These are phyloP conservation scores for Hypoxylon lienhwacheense DNA, from an alignment of 495 filamentous ascomycete species.

Conservation along the genomic window DNA sequence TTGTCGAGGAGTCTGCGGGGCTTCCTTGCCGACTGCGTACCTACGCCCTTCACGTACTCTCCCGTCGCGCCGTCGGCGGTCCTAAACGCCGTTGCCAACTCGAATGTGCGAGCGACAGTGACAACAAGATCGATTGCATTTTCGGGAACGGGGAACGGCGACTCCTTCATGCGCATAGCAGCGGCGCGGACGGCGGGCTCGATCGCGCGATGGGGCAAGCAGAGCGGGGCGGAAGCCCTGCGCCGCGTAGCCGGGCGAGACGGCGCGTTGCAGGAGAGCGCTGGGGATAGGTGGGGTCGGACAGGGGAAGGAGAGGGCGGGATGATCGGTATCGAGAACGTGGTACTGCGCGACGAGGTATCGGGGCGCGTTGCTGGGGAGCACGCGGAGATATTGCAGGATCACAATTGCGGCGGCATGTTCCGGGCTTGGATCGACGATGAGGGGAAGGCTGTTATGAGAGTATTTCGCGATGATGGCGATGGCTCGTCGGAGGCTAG, in stretches of 20 bases:
- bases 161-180: constrained; percentile 77
- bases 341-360: constrained; percentile 46
- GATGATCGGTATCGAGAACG: constrained; percentile 80
- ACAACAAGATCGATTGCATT: constrained; percentile 64
- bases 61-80: constrained; percentile 22
- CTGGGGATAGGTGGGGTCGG: constrained; percentile 71
- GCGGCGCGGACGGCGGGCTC: constrained; percentile 73
- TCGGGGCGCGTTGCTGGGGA: constrained; percentile 47
- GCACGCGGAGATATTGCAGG: constrained; percentile 59
- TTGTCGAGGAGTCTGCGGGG: constrained; percentile 45
- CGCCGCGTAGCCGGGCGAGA: constrained; percentile 65
- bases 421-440: constrained; percentile 77
- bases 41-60: constrained; percentile 44
- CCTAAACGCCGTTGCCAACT: neutral
- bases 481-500: neutral
- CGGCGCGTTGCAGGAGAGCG: constrained; percentile 76
- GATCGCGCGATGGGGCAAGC: constrained; percentile 62
- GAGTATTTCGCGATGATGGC: constrained; percentile 57
- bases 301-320: constrained; percentile 84
- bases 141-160: constrained; percentile 88
- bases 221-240: constrained; percentile 55
- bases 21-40: constrained; percentile 57
- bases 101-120: constrained; percentile 43
- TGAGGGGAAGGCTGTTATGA: constrained; percentile 61
- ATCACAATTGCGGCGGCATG: constrained; percentile 91